Percentiles rank a stretch among this genome's conserved stretches.
Evolutionary conservation across 495 filamentous ascomycete genomes (phyloP).

Genomic region (Penicillium silybi): DNA sequence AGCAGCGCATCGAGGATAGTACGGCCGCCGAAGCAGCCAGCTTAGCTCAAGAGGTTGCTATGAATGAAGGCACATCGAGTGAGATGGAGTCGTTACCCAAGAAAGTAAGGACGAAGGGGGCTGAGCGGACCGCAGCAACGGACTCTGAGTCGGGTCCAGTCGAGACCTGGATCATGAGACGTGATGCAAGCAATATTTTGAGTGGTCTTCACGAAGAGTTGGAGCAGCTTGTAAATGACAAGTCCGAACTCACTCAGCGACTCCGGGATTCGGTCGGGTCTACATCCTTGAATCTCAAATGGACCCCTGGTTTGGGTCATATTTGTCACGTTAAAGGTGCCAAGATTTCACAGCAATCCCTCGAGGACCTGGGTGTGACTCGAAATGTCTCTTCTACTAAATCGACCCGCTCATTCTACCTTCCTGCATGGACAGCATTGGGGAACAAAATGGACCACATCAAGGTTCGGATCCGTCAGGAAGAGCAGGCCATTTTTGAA

Average conservation of each 20-base stretch:
- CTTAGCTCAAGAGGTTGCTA: constrained; percentile 63
- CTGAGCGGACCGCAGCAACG: constrained; percentile 19
- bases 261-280: constrained; percentile 57
- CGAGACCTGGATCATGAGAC: constrained; percentile 84
- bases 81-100: constrained; percentile 44
- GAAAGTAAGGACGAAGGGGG: constrained; percentile 37
- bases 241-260: constrained; percentile 51
- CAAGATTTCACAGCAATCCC: constrained; percentile 55
- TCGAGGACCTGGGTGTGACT: constrained; percentile 45
- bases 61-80: constrained; percentile 51
- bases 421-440: constrained; percentile 76
- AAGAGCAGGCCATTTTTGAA: constrained; percentile 73
- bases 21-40: constrained; percentile 64
- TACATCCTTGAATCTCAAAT: constrained; percentile 67
- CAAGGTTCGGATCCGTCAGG: constrained; percentile 69
- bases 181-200: constrained; percentile 62
- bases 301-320: constrained; percentile 80
- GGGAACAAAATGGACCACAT: constrained; percentile 69
- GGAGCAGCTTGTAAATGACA: constrained; percentile 53
- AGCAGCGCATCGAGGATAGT: constrained; percentile 70
- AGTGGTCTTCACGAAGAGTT: constrained; percentile 62
- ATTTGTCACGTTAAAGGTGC: constrained; percentile 82
- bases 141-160: constrained; percentile 34
- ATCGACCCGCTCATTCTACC: constrained; percentile 78
- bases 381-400: constrained; percentile 72